phyloP scores from a whole-genome alignment of 306 rosid species.

The Vachellia collinsii region DNA sequence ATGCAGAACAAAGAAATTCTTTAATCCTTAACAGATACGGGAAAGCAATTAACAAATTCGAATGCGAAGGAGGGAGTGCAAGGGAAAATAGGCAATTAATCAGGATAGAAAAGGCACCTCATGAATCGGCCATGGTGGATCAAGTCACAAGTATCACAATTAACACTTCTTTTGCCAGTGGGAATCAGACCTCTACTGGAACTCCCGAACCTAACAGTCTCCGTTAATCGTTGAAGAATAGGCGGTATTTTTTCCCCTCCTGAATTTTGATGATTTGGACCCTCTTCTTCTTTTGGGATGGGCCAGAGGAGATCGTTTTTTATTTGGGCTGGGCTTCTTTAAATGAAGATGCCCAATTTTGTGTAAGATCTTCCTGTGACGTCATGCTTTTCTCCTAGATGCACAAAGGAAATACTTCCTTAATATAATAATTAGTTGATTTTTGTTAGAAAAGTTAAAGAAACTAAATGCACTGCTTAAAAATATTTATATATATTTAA shows the following conservation, averaged over 20 bases:
- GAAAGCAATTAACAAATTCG: background rate
- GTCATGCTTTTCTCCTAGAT: background rate
- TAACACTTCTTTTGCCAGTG: background rate
- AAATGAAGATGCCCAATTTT: background rate
- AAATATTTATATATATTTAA: too few species aligned
- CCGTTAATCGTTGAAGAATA: background rate
- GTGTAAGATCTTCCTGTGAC: background rate
- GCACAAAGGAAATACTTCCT: too few species aligned
- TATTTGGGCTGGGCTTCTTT: background rate
- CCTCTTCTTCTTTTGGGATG: background rate
- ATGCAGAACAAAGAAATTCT: background rate
- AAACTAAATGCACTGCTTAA: too few species aligned
- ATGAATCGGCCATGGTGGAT: slow-evolving; percentile 4
- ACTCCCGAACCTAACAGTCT: slow-evolving; percentile 15
- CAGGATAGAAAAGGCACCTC: background rate
- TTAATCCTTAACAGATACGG: background rate
- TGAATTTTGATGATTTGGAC: background rate
- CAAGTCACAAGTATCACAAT: background rate
- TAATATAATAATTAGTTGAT: too few species aligned
- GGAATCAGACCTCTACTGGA: background rate
- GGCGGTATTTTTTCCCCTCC: background rate
- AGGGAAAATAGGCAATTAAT: slow-evolving; percentile 14
- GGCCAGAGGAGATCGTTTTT: background rate
- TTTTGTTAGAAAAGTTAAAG: too few species aligned
- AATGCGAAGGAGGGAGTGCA: background rate